These are phyloP conservation scores for Spergularia marina DNA, from an alignment of 148 eudicot species.

Conservation along the genomic window DNA sequence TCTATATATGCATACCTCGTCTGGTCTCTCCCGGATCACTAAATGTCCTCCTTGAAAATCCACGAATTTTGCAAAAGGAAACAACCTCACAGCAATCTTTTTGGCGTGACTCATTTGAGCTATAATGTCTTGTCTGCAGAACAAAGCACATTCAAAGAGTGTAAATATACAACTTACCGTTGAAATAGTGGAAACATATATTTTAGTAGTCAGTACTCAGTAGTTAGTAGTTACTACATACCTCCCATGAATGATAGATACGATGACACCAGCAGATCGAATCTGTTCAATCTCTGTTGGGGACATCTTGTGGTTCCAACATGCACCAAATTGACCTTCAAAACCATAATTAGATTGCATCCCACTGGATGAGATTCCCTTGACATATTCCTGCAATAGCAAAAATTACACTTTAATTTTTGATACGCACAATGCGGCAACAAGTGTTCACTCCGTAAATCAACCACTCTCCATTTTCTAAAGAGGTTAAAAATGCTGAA, in stretches of 20 bases:
- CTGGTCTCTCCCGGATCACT: slow-evolving; percentile 90
- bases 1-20: slow-evolving; percentile 58
- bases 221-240: slow-evolving; percentile 18
- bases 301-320: slow-evolving; percentile 90
- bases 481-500: too few species aligned
- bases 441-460: too few species aligned
- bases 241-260: slow-evolving; percentile 98
- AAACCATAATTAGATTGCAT: slow-evolving; percentile 90
- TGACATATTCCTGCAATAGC: slow-evolving; percentile 72
- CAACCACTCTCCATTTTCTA: too few species aligned
- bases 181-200: not conserved
- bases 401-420: not conserved
- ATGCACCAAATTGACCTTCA: slow-evolving; percentile 90
- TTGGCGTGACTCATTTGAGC: slow-evolving; percentile 83
- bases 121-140: slow-evolving; percentile 68
- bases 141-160: not conserved
- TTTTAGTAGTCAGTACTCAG: not conserved
- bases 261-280: slow-evolving; percentile 59
- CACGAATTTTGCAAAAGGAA: slow-evolving; percentile 80
- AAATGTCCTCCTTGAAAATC: slow-evolving; percentile 93
- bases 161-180: not conserved
- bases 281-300: slow-evolving; percentile 57
- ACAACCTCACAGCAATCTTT: slow-evolving; percentile 71
- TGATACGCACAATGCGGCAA: too few species aligned
- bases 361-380: slow-evolving; percentile 75